A percentile compares a stretch with the other conserved stretches of the same genome.
Conservation (phyloP, 2,329 filamentous ascomycete genomes). For the Gyromitra esculenta region DNA sequence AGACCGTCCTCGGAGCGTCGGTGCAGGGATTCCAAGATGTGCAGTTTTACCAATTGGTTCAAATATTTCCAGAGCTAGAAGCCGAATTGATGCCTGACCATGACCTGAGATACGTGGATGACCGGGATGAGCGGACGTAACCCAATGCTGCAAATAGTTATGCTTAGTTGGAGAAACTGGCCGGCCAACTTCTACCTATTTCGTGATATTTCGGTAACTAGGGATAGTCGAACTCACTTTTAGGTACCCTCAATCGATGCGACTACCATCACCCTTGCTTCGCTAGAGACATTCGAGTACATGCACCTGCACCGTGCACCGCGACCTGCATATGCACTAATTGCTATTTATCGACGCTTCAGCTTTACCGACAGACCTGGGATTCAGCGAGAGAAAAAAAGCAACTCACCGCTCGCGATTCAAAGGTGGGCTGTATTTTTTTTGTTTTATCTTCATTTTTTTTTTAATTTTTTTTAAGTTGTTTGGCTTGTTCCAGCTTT, state of each 20-base stretch:
- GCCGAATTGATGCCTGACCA: slow-evolving; percentile 25
- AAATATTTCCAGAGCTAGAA: slow-evolving; percentile 16
- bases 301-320: slow-evolving; percentile 9
- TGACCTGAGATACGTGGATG: slow-evolving; percentile 1
- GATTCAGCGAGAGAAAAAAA: slow-evolving; percentile 6
- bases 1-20: not conserved
- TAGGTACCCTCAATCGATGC: slow-evolving; percentile 7
- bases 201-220: slow-evolving; percentile 21
- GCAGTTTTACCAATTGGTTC: slow-evolving; percentile 23
- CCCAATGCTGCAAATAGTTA: slow-evolving; percentile 21
- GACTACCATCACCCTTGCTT: slow-evolving; percentile 9
- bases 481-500: slow-evolving; percentile 34
- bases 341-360: slow-evolving; percentile 39
- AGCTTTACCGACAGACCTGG: slow-evolving; percentile 25
- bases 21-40: slow-evolving; percentile 4
- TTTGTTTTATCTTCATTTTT: slow-evolving; percentile 17
- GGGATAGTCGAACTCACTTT: slow-evolving; percentile 37
- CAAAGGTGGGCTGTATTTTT: slow-evolving; percentile 16
- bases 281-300: not conserved
- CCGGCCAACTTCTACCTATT: slow-evolving; percentile 13
- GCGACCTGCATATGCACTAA: slow-evolving; percentile 33
- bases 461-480: slow-evolving; percentile 32
- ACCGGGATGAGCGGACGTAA: slow-evolving; percentile 11
- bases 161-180: slow-evolving; percentile 21
- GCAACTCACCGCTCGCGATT: slow-evolving; percentile 1